Conservation (phyloP, 1,284 basidiomycete genomes). For the Anthracocystis walkeri region DNA sequence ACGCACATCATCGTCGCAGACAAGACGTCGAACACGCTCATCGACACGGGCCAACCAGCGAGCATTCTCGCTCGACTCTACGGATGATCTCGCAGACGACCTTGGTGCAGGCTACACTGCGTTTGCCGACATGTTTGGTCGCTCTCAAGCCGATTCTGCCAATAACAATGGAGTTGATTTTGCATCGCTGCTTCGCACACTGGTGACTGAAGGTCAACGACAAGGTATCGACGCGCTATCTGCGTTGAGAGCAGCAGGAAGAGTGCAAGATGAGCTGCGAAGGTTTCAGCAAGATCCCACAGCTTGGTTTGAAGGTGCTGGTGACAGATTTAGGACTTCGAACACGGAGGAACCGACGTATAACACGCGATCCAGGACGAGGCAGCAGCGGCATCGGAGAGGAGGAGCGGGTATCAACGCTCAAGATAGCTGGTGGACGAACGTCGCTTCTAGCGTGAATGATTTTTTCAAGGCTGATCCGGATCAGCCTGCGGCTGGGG, state of each 20-base stretch:
- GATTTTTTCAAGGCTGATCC: conserved; percentile 37
- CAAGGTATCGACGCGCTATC: conserved; percentile 48
- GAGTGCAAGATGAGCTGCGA: conserved; percentile 41
- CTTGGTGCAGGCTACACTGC: conserved; percentile 36
- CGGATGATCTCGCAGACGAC: conserved; percentile 26
- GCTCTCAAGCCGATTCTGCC: conserved; percentile 4
- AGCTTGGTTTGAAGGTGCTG: conserved; percentile 40
- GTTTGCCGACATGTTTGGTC: conserved; percentile 37
- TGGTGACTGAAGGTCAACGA: conserved; percentile 37
- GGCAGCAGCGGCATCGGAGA: conserved; percentile 8
- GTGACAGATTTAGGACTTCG: conserved; percentile 29
- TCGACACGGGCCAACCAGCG: conserved; percentile 19
- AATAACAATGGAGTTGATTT: conserved; percentile 32
- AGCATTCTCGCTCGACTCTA: conserved; percentile 22
- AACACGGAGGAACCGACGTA: conserved; percentile 3
- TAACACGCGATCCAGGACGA: conserved; percentile 22
- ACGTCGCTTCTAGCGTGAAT: conserved; percentile 27
- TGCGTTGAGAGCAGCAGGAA: conserved; percentile 39
- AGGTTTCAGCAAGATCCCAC: conserved; percentile 38
- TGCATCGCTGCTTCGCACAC: conserved; percentile 22
- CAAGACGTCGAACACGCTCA: conserved; percentile 23
- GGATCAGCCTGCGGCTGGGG: not conserved
- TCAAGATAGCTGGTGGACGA: conserved; percentile 39
- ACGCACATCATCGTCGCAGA: conserved; percentile 8
- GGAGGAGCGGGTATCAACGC: not conserved